Base-by-base conservation (phyloP, 176 grass and related monocot genomes). In the Eleusine coracana region DNA sequence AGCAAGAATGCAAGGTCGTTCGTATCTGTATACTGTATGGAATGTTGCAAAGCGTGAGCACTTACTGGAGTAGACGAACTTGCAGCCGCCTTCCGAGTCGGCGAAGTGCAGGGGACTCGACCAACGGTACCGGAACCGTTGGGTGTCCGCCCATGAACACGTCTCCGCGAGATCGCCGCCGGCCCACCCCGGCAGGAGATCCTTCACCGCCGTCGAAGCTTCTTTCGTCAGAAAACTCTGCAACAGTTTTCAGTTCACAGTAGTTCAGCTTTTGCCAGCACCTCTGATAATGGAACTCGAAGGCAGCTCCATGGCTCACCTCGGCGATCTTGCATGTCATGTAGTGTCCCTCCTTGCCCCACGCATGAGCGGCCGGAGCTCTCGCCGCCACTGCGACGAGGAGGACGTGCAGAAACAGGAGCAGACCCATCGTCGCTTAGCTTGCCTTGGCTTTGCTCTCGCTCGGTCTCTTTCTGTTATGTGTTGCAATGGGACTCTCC, bases 261-360 rank as follows among this genome's bases (percentile, higher is more conserved):
- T 74, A 37, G 15, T 54, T 37, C 9, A 42, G 62, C 3, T 12
- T 80, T 17, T 29, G 56, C 31, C 51, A 20, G 7, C 40, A 3
- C 31, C 18, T 0, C 18, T 0, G 27, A 5, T 12, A 59, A 4
- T 11, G 12, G 20, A 20, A 11, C 27, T 6, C 27, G 0, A 59
- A 59, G 56, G 56, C 21, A 55, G 52, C 52, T 21, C 52, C 18
- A 2, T 56, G 16, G 52, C 12, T 64, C 71, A 94, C 92, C 66
- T 94, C 87, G 38, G 92, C 89, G 74, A 94, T 86, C 79, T 92
- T 94, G 84, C 92, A 94, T 27, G 82, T 59, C 89, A 94, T 94
- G 87, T 89, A 92, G 80, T 94, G 92, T 0, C 89, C 92, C 40
- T 87, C 78, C 80, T 87, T 91, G 74, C 92, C 92, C 92, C 92